phyloP scores from a whole-genome alignment of 305 asterid species.

The Fraxinus sp. region DNA sequence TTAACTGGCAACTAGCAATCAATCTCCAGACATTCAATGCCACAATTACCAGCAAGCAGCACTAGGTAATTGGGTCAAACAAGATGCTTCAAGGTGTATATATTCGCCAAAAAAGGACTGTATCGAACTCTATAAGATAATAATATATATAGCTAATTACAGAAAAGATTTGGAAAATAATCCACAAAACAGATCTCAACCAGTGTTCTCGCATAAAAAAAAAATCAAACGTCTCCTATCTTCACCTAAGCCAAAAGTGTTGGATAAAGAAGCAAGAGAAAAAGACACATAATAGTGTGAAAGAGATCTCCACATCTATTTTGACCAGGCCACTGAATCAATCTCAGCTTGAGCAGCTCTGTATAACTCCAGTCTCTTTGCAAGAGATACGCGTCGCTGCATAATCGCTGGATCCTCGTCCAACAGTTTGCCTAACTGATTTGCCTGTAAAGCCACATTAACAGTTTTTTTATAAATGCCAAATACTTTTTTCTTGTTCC shows the following conservation, averaged over 20 bases:
- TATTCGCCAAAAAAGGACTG: neutral
- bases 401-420: constrained; percentile 95
- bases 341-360: constrained; percentile 93
- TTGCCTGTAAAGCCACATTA: constrained; percentile 47
- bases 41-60: neutral
- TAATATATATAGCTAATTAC: neutral
- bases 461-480: neutral
- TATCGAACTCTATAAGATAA: neutral
- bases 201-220: neutral
- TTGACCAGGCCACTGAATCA: constrained; percentile 88
- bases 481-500: neutral
- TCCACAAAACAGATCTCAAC: neutral
- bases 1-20: neutral
- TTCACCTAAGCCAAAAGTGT: neutral
- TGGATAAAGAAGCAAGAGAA: neutral
- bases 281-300: neutral
- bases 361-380: constrained; percentile 86
- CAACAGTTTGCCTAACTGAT: constrained; percentile 66
- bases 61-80: neutral
- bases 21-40: neutral
- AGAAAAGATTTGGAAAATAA: neutral
- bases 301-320: constrained; percentile 36
- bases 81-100: neutral
- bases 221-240: neutral
- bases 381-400: constrained; percentile 75